Base-by-base conservation (phyloP, 106 monocot genomes). In the Dioscorea zingiberensis region DNA sequence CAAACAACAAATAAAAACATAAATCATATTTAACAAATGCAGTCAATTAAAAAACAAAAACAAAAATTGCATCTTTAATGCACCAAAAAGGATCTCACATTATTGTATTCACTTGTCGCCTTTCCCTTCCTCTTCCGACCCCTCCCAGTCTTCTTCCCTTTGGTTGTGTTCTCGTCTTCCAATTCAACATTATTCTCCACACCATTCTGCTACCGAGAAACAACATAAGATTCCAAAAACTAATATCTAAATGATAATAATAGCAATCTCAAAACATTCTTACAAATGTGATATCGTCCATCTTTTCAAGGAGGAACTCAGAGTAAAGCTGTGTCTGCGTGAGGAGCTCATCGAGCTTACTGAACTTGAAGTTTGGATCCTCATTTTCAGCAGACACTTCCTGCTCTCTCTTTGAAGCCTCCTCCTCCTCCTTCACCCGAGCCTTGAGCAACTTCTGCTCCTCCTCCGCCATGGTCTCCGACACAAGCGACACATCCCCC, bases 271-370 rank as follows among this genome's bases (percentile, higher is more conserved):
- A 2, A 47, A 25, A 9, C 60, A 44, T 29, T 28, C 6, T 66
- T 86, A 89, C 93, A 60, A 67, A 74, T 19, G 80, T 76, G 49
- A 89, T 93, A 54, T 85, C 62, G 10, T 89, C 93, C 93, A 93
- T 93, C 65, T 88, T 88, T 68, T 93, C 93, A 30, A 89, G 72
- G 23, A 93, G 89, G 58, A 93, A 93, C 71, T 85, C 66, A 0
- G 93, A 89, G 71, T 86, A 85, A 7, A 86, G 77, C 58, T 87
- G 69, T 14, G 90, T 91, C 72, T 91, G 86, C 0, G 90, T 83
- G 66, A 91, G 60, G 58, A 91, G 69, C 68, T 77, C 90, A 47
- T 90, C 90, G 17, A 90, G 55, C 68, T 90, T 90, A 63, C 54
- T 90, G 66, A 78, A 78, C 46, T 73, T 69, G 8, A 60, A 25